Evolutionary conservation across 495 filamentous ascomycete species (phyloP), one percentile per base, ranked within the genome.

Genomic region (Corynascus novoguineensis): DNA sequence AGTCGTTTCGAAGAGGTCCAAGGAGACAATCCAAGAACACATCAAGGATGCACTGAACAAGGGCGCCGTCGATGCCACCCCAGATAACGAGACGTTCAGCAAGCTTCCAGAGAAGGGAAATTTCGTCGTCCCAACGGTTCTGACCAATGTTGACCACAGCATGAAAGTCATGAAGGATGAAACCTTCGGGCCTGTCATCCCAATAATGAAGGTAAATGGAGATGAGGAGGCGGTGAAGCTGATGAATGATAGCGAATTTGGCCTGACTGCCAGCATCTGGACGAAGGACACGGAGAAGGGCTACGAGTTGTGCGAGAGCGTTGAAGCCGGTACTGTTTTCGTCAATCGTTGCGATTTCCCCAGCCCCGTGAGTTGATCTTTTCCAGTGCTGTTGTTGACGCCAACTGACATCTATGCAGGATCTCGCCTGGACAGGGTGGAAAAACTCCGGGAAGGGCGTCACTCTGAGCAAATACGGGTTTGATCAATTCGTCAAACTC

Each of bases 381-480:
- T 35, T 19, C 19, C 8, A 31, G 1, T 12, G 11, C 3, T 28
- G 10, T 2, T 41, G 22, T 7, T 12, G 19, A 7, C 14, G 21
- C 32, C 42, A 44, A 7, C 62, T 53, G 22, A 64, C 59, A 44
- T 37, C 35, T 37, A 59, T 38, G 35, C 49, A 95, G 86, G 93
- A 98, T 71, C 86, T 98, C 47, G 93, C 93, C 12, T 98, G 93
- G 93, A 91, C 89, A 2, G 93, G 93, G 5, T 97, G 92, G 92
- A 98, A 98, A 76, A 87, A 92, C 62, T 96, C 90, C 24, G 93
- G 93, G 41, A 87, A 89, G 67, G 93, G 93, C 27, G 85, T 86
- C 50, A 97, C 92, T 1, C 71, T 98, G 68, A 93, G 91, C 68
- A 88, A 75, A 61, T 92, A 89, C 54, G 95, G 89, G 6, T 98